Conservation (phyloP, 129 eudicot genomes). For the Saposhnikovia divaricata region DNA sequence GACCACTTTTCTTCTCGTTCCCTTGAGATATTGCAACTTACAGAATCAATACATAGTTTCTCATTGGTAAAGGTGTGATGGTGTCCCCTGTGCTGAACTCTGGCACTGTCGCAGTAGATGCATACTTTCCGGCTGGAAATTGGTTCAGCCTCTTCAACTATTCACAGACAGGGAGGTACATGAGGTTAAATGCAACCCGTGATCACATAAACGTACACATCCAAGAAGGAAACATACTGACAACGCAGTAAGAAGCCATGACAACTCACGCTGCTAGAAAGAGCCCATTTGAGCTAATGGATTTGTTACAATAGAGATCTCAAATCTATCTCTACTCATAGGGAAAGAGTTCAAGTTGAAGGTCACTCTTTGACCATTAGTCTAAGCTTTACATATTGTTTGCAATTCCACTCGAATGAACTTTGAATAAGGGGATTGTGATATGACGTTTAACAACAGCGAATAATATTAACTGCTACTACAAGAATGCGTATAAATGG, state of each 20-base stretch:
- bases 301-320: conserved; percentile 24
- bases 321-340: conserved; percentile 28
- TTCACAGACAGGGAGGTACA: conserved; percentile 29
- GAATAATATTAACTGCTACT: too few relatives aligned
- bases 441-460: too few relatives aligned
- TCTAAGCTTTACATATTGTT: not conserved
- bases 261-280: conserved; percentile 50
- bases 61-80: conserved; percentile 67
- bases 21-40: conserved; percentile 60
- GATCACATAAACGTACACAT: conserved; percentile 73
- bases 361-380: not conserved
- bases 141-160: conserved; percentile 78
- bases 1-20: conserved; percentile 76
- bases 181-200: conserved; percentile 51
- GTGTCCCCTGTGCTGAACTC: conserved; percentile 63
- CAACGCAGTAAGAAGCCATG: conserved; percentile 66
- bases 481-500: too few relatives aligned
- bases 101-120: conserved; percentile 41
- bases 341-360: conserved; percentile 46
- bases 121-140: conserved; percentile 77
- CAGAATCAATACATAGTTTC: conserved; percentile 59
- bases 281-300: conserved; percentile 42
- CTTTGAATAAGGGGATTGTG: not conserved
- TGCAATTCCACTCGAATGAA: not conserved
- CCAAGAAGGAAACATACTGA: conserved; percentile 68